Evolutionary conservation across 352 stramenopile species (phyloP).

Genomic region (Phytophthora uliginosa): DNA sequence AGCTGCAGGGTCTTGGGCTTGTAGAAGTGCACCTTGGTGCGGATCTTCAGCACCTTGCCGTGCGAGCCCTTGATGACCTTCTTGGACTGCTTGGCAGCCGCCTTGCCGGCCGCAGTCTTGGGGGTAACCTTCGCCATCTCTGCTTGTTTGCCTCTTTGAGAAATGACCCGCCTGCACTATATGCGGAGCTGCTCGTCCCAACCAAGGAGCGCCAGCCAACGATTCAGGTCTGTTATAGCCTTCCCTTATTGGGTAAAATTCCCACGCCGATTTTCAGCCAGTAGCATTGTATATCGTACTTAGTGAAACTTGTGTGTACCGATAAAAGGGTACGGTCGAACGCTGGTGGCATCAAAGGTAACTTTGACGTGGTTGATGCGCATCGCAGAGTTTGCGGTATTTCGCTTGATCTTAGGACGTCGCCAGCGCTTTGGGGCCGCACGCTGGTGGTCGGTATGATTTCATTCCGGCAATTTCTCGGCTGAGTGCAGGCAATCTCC

Average conservation of each 20-base stretch:
- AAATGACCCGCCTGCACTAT: conserved; percentile 24
- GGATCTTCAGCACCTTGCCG: conserved; percentile 98
- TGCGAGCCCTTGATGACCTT: conserved; percentile 97
- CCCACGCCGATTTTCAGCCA: background rate
- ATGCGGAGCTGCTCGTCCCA: background rate
- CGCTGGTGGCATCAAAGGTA: conserved; percentile 15
- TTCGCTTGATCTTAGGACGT: conserved; percentile 16
- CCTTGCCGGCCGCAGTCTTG: conserved; percentile 91
- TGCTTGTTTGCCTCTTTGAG: conserved; percentile 67
- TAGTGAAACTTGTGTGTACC: background rate
- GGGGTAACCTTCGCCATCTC: conserved; percentile 81
- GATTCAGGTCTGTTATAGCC: conserved; percentile 10
- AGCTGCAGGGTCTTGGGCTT: conserved; percentile 98
- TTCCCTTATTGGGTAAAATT: background rate
- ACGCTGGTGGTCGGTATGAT: conserved; percentile 12
- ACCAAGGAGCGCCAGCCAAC: conserved; percentile 40
- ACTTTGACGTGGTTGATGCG: background rate
- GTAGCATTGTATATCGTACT: conserved; percentile 8
- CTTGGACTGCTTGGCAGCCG: conserved; percentile 94
- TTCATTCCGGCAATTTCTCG: conserved; percentile 32
- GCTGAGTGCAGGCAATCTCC: conserved; percentile 8
- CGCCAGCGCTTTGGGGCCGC: conserved; percentile 11
- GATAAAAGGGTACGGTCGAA: background rate
- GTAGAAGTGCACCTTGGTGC: conserved; percentile 99
- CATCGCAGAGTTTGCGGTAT: conserved; percentile 7